These are phyloP conservation scores for Capsicum chinense DNA, from an alignment of 257 asterid genomes.

Conservation along the genomic window DNA sequence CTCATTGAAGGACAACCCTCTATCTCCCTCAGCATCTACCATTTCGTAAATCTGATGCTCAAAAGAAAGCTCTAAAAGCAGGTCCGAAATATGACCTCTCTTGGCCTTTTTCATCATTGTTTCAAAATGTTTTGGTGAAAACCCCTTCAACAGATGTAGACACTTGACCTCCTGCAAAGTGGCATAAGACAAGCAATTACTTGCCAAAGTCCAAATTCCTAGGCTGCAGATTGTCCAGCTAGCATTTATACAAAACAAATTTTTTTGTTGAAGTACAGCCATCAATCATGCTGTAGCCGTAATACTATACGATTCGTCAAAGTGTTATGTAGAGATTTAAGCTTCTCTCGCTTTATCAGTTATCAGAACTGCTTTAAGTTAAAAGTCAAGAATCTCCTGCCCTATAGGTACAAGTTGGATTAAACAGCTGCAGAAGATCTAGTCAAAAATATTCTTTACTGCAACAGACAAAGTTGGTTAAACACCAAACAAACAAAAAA, in stretches of 20 bases:
- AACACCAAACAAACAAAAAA: slow-evolving; percentile 8
- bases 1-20: slow-evolving; percentile 75
- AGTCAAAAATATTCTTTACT: not conserved
- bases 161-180: slow-evolving; percentile 67
- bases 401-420: not conserved
- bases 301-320: not conserved
- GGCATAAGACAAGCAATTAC: not conserved
- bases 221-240: not conserved
- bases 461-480: not conserved
- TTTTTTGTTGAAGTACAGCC: not conserved
- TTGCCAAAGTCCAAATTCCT: slow-evolving; percentile 4
- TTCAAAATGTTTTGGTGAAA: slow-evolving; percentile 74
- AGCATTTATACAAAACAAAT: not conserved
- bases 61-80: slow-evolving; percentile 83
- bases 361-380: not conserved
- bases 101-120: slow-evolving; percentile 51
- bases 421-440: slow-evolving; percentile 27
- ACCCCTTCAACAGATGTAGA: slow-evolving; percentile 74
- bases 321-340: not conserved
- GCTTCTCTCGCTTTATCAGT: not conserved
- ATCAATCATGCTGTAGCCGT: not conserved
- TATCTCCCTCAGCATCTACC: slow-evolving; percentile 79
- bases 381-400: not conserved
- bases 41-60: slow-evolving; percentile 85
- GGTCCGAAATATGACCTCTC: slow-evolving; percentile 77